Conservation (phyloP, 164 flowering plant species). For the Chimonanthus salicifolius region DNA sequence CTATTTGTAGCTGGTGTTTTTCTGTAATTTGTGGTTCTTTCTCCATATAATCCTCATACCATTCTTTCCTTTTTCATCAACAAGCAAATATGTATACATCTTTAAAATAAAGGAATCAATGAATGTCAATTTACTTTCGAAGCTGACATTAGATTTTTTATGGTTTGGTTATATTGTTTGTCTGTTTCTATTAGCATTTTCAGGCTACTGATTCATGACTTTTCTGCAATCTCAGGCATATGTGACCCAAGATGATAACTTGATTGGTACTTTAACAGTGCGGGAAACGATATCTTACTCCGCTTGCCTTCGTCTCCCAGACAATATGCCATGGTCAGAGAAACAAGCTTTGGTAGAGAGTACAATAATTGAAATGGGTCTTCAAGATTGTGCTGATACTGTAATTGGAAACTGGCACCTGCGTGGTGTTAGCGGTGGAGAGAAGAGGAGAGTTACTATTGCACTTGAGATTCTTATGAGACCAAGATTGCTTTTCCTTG, state of each 20-base stretch:
- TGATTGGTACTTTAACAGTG: slow-evolving; percentile 86
- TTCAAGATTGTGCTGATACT: slow-evolving; percentile 88
- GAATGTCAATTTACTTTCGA: no score
- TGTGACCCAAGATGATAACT: slow-evolving; percentile 92
- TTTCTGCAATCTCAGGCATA: slow-evolving; percentile 51
- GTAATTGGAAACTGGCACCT: slow-evolving; percentile 91
- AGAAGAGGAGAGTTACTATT: slow-evolving; percentile 88
- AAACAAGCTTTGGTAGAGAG: slow-evolving; percentile 74
- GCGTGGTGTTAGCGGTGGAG: slow-evolving; percentile 92
- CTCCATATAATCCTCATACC: no score
- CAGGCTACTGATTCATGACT: neutral
- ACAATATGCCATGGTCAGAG: slow-evolving; percentile 67
- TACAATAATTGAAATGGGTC: slow-evolving; percentile 87
- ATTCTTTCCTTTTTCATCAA: no score
- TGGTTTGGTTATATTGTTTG: neutral
- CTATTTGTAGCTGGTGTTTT: no score
- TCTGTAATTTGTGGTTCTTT: no score
- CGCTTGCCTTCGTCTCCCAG: slow-evolving; percentile 75
- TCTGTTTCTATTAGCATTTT: neutral
- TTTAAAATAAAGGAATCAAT: no score
- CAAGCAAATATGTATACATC: no score
- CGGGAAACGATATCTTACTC: slow-evolving; percentile 82
- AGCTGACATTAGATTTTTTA: neutral
- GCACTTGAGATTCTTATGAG: slow-evolving; percentile 91
- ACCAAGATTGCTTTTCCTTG: slow-evolving; percentile 87